Base-by-base conservation (phyloP, 768 basidiomycete species). In the Mycena filopes region DNA sequence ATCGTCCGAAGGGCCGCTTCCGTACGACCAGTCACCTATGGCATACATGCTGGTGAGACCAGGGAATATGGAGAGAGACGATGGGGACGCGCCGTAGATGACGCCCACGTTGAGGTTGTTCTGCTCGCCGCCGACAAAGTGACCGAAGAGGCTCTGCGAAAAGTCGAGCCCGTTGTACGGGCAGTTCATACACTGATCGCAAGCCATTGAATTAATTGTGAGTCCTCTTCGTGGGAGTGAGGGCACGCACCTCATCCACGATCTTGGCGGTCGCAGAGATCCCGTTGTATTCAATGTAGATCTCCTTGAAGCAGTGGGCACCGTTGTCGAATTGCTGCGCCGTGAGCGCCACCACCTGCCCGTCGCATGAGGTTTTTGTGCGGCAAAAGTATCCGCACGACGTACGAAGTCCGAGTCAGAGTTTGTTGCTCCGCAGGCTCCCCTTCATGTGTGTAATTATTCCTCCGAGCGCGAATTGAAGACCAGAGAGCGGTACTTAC, bases 121-220 rank as follows among this genome's bases (percentile, higher is more conserved):
- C 56, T 58, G 55, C 29, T 42, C 53, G 12, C 60, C 60, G 31
- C 66, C 66, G 18, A 76, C 80, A 63, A 83, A 82, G 70, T 63
- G 69, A 8, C 71, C 1, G 67, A 85, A 84, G 38, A 84, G 77
- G 18, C 72, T 73, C 7, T 71, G 61, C 6, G 81, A 79, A 16
- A 81, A 63, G 68, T 84, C 83, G 33, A 84, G 74, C 26, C 75
- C 78, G 16, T 72, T 74, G 0, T 11, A 8, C 0, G 59, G 18
- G 69, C 82, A 81, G 15, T 70, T 70, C 29, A 46, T 49, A 70
- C 81, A 82, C 79, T 81, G 42, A 21, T n/a, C 21, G 6, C n/a
- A n/a, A n/a, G n/a, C n/a, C n/a, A n/a, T n/a, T n/a, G n/a, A 6
- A 43, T 36, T 8, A 8, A 18, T 36, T 18, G 26, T 31, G 23